These are phyloP conservation scores for Lachnellula willkommii DNA, from an alignment of 2,329 filamentous ascomycete genomes.

Conservation along the genomic window DNA sequence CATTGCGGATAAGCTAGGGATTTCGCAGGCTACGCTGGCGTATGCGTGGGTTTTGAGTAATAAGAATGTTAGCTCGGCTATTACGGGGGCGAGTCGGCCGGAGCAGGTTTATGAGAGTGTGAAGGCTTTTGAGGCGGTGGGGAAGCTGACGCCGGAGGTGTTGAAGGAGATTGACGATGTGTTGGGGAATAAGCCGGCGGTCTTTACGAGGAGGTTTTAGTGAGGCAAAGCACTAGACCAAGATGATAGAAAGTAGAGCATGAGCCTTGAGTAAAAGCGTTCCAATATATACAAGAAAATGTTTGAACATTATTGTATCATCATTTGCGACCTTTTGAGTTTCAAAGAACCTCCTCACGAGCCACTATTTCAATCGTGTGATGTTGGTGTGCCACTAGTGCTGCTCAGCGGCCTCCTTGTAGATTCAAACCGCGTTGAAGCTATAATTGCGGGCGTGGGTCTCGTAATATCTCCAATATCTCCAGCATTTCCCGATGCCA, in stretches of 20 bases:
- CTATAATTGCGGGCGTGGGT: constrained; percentile 16
- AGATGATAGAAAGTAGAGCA: too few relatives aligned
- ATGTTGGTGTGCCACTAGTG: background rate
- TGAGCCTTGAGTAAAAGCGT: background rate
- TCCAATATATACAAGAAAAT: background rate
- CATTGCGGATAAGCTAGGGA: constrained; percentile 59
- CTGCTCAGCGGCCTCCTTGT: constrained; percentile 11
- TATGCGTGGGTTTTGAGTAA: constrained; percentile 61
- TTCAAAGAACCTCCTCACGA: background rate
- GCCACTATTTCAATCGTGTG: background rate
- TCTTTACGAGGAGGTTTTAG: constrained; percentile 16
- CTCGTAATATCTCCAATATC: constrained; percentile 9
- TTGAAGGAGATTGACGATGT: constrained; percentile 55
- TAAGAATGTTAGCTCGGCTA: constrained; percentile 55
- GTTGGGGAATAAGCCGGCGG: constrained; percentile 53
- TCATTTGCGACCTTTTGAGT: background rate
- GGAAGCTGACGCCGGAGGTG: constrained; percentile 54
- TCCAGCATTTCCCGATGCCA: constrained; percentile 4
- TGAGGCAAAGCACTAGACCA: background rate
- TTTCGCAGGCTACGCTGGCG: constrained; percentile 47
- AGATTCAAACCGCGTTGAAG: constrained; percentile 7
- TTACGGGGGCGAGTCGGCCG: constrained; percentile 53
- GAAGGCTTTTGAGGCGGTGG: constrained; percentile 45
- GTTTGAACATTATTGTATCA: background rate
- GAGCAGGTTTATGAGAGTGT: constrained; percentile 58